A percentile compares a stretch with the other conserved stretches of the same genome.
Evolutionary conservation across 2,329 filamentous ascomycete genomes (phyloP).

Genomic region (Ascochyta fabae): DNA sequence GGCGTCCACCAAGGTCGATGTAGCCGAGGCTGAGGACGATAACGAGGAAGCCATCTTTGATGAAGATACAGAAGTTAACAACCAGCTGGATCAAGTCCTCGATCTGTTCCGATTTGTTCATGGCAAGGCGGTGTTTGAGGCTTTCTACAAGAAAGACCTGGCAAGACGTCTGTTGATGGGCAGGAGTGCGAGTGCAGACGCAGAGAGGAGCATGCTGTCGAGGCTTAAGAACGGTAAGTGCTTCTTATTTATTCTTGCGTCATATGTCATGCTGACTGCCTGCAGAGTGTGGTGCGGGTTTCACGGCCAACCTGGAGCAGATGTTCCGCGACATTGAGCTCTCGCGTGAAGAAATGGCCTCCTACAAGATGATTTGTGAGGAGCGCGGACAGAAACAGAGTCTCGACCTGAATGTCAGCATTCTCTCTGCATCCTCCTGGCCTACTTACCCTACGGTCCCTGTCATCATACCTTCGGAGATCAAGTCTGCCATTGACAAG

Average conservation of each 20-base stretch:
- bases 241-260: background rate
- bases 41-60: conserved; percentile 71
- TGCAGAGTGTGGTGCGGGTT: conserved; percentile 84
- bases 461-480: conserved; percentile 76
- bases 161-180: conserved; percentile 89
- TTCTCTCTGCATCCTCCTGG: conserved; percentile 92
- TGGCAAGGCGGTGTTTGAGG: conserved; percentile 96
- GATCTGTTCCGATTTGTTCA: conserved; percentile 97
- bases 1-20: conserved; percentile 59
- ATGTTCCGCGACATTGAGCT: conserved; percentile 99
- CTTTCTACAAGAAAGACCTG: conserved; percentile 98
- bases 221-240: conserved; percentile 75
- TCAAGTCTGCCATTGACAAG: conserved; percentile 76
- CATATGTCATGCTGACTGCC: conserved; percentile 15
- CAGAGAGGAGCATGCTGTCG: conserved; percentile 92
- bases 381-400: conserved; percentile 63
- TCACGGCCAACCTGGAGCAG: conserved; percentile 96
- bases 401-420: conserved; percentile 82
- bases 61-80: conserved; percentile 89
- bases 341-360: conserved; percentile 88
- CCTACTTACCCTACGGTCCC: conserved; percentile 83
- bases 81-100: conserved; percentile 88
- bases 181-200: conserved; percentile 90
- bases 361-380: conserved; percentile 75
- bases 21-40: conserved; percentile 67